Evolutionary conservation across 2,329 filamentous ascomycete species (phyloP).

Genomic region (Penicillium sp.): DNA sequence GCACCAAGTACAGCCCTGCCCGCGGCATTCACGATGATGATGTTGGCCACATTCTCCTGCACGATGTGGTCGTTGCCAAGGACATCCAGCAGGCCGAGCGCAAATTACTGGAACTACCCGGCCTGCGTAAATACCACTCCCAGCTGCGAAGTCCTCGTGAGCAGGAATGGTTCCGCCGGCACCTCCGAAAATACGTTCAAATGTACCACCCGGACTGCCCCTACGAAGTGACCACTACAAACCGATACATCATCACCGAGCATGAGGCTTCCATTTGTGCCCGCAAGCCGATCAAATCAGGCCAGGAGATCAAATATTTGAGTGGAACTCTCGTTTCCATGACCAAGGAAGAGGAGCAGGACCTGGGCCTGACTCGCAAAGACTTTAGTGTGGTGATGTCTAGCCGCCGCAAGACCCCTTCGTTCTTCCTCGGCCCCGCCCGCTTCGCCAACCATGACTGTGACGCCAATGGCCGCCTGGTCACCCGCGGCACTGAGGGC

Average conservation of each 20-base stretch:
- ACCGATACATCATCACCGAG: conserved; percentile 87
- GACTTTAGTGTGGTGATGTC: conserved; percentile 98
- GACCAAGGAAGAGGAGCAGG: conserved; percentile 83
- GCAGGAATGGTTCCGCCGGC: conserved; percentile 79
- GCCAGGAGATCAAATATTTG: conserved; percentile 86
- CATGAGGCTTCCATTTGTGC: conserved; percentile 88
- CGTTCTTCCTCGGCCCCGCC: conserved; percentile 89
- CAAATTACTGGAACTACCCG: conserved; percentile 68
- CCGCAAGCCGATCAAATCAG: conserved; percentile 71
- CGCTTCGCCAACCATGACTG: conserved; percentile 98
- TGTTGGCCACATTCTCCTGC: conserved; percentile 58
- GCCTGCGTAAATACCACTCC: conserved; percentile 68
- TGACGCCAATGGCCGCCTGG: conserved; percentile 81
- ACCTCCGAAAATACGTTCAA: conserved; percentile 85
- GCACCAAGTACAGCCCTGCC: conserved; percentile 77
- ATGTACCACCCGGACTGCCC: conserved; percentile 93
- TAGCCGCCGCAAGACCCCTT: conserved; percentile 83
- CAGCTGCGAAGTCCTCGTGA: conserved; percentile 71
- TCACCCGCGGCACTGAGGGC: conserved; percentile 77
- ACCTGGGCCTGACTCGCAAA: conserved; percentile 75
- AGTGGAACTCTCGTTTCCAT: conserved; percentile 89
- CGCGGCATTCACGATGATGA: conserved; percentile 71
- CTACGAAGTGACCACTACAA: conserved; percentile 90
- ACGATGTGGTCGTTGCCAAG: conserved; percentile 70
- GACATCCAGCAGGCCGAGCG: conserved; percentile 68